These are phyloP conservation scores for Hordeum marinum DNA, from an alignment of 176 grass and related monocot genomes.

Conservation along the genomic window DNA sequence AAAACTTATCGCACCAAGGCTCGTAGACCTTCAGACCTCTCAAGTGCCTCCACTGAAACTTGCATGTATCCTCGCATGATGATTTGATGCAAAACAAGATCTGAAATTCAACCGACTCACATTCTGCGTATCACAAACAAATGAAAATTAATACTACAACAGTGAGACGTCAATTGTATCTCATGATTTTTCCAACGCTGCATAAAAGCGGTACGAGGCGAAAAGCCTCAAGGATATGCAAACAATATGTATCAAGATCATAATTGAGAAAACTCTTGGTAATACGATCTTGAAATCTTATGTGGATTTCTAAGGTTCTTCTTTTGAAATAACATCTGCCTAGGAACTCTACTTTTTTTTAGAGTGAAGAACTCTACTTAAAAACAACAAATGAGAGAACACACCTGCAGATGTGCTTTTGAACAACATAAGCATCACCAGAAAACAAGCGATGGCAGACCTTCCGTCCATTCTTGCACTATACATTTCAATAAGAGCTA, in stretches of 20 bases:
- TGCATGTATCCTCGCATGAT: neutral
- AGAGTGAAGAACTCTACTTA: neutral
- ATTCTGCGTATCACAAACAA: neutral
- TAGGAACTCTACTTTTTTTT: neutral
- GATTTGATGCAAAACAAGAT: neutral
- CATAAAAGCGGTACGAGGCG: neutral
- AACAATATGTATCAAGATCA: neutral
- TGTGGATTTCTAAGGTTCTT: neutral
- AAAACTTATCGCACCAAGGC: neutral
- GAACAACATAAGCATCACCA: neutral
- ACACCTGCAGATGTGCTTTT: neutral
- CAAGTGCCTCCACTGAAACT: neutral
- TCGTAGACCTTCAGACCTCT: neutral
- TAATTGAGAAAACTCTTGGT: neutral
- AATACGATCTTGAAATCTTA: neutral
- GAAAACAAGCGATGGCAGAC: neutral
- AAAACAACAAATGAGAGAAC: neutral
- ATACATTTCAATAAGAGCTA: neutral
- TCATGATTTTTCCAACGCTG: neutral
- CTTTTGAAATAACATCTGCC: neutral
- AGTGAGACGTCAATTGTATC: neutral
- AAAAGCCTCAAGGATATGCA: neutral
- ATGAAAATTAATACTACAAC: neutral
- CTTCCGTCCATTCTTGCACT: neutral
- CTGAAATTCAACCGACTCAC: neutral